A percentile compares a stretch with the other conserved stretches of the same genome.
phyloP scores from a whole-genome alignment of 2,329 filamentous ascomycete species.

The Aureobasidium namibiae region DNA sequence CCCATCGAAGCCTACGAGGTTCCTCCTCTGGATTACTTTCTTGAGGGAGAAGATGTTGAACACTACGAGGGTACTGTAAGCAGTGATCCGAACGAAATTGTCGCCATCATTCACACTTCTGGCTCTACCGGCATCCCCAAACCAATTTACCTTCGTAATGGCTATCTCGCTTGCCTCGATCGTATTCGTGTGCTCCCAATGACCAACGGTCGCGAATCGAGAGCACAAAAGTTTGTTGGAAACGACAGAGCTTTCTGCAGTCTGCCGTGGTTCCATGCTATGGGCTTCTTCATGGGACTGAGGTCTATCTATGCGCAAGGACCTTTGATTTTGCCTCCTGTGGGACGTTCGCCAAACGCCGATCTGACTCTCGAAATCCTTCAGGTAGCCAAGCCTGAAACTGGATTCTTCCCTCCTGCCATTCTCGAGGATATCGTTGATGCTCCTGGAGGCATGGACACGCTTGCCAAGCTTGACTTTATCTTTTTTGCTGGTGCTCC shows the following conservation, averaged over 20 bases:
- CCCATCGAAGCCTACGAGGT: conserved; percentile 10
- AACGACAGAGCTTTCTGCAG: conserved; percentile 20
- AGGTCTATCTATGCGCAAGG: conserved; percentile 13
- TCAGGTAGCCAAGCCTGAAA: conserved; percentile 14
- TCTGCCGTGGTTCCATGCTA: conserved; percentile 16
- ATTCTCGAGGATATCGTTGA: conserved; percentile 15
- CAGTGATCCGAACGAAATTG: conserved; percentile 27
- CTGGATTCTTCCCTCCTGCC: conserved; percentile 15
- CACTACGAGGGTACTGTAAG: conserved; percentile 29
- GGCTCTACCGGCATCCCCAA: conserved; percentile 38
- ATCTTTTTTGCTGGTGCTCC: conserved; percentile 16
- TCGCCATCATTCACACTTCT: conserved; percentile 35
- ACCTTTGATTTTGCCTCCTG: conserved; percentile 12
- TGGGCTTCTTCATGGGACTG: conserved; percentile 16
- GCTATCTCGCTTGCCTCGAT: conserved; percentile 29
- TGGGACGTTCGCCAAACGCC: conserved; percentile 8
- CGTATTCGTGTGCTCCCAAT: conserved; percentile 29
- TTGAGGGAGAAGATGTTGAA: conserved; percentile 1
- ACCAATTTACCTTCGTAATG: conserved; percentile 31
- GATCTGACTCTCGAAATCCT: conserved; percentile 18
- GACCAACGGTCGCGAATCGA: conserved; percentile 23
- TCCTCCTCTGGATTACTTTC: conserved; percentile 13
- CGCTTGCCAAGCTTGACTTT: conserved; percentile 10
- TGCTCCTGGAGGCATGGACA: conserved; percentile 12
- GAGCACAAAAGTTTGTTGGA: conserved; percentile 14